These are phyloP conservation scores for Carex parvula DNA, from an alignment of 176 grass and related monocot species.

Conservation along the genomic window DNA sequence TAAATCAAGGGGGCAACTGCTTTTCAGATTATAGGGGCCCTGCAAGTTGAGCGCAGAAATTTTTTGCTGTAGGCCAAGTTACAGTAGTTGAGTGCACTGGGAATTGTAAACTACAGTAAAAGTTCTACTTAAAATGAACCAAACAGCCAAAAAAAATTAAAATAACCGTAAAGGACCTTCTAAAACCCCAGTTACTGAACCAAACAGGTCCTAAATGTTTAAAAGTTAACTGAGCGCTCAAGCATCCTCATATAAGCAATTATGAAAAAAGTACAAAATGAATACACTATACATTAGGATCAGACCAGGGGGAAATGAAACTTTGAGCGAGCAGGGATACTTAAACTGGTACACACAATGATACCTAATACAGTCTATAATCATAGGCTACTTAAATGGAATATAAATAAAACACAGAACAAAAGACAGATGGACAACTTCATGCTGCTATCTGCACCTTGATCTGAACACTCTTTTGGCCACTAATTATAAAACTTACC, in stretches of 20 bases:
- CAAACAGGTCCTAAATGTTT: background rate
- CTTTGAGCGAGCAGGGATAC: background rate
- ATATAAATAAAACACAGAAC: background rate
- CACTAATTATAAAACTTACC: conserved; percentile 43
- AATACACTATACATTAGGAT: background rate
- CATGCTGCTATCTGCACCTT: background rate
- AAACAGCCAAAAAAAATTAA: too few relatives aligned
- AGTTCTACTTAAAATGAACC: too few relatives aligned
- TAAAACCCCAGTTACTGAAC: too few relatives aligned
- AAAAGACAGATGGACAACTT: background rate
- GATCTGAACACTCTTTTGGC: background rate
- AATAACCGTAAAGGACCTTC: too few relatives aligned
- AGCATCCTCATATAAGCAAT: background rate
- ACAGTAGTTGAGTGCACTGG: too few relatives aligned
- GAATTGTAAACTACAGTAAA: too few relatives aligned
- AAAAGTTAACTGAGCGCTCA: background rate
- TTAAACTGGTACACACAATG: background rate
- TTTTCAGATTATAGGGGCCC: too few relatives aligned
- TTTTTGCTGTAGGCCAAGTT: too few relatives aligned
- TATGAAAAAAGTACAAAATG: background rate
- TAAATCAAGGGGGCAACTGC: too few relatives aligned
- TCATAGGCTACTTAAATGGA: background rate
- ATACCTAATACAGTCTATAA: background rate
- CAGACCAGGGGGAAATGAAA: background rate
- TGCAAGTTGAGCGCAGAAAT: too few relatives aligned